Base-by-base conservation (phyloP, 768 basidiomycete genomes). In the Phylloporus sp. region DNA sequence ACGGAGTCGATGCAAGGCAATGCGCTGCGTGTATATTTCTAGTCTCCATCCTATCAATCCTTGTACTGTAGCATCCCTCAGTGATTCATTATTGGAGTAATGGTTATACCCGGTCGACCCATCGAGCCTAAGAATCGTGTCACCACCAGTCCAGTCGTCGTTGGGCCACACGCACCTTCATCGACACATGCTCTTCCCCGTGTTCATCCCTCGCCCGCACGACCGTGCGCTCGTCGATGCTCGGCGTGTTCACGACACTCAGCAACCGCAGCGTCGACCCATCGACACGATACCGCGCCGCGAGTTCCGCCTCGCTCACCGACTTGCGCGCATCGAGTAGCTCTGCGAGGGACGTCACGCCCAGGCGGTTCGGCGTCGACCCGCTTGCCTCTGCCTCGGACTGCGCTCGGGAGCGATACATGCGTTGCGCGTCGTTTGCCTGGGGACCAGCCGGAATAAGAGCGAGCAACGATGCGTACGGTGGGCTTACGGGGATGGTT, bases 21-120 rank as follows among this genome's bases (percentile, higher is more conserved):
- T 27, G 88, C 87, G 4, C 56, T 88, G 50, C 79, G 78, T 40
- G 80, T 91, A 38, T 73, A 85, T 68, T 87, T 91, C 59, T 91
- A 69, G 68, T 32, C 31, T 49, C 32, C 49, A 43, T n/a, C n/a
- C n/a, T 44, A 24, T 45, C 46, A 47, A 56, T 55, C 41, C 34
- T 41, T 56, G 58, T 51, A 55, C 26, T 51, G 35, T 49, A 56
- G 23, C 36, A 35, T 39, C 27, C 43, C 36, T 52, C 35, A 23
- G 32, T 41, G 11, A 32, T 18, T 40, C 22, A 8, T 36, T 43
- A 32, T 31, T 41, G 31, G 24, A 20, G 18, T 20, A 32, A 27
- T 26, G 20, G 23, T 43, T 7, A 47, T 38, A 22, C 44, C 5
- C 70, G 62, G 43, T 64, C 64, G 18, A 61, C 40, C 68, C 68